Evolutionary conservation across 164 flowering plant genomes (phyloP).

Genomic region (Santalum album): DNA sequence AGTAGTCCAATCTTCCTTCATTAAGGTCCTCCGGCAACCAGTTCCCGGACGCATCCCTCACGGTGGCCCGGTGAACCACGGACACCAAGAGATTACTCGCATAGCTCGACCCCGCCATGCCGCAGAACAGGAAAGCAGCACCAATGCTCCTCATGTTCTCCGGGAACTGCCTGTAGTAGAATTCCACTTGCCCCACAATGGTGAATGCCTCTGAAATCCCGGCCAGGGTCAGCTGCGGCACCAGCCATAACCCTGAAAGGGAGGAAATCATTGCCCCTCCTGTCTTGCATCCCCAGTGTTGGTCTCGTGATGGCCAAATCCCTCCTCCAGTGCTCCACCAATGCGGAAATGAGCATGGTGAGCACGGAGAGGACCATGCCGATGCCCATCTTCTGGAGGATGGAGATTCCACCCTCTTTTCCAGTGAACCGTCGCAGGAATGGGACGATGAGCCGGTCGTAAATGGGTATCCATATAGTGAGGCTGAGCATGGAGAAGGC

Average conservation of each 20-base stretch:
- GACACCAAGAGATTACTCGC: constrained; percentile 33
- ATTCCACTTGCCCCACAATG: constrained; percentile 38
- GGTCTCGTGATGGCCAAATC: constrained; percentile 21
- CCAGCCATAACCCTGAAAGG: constrained; percentile 46
- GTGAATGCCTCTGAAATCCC: constrained; percentile 54
- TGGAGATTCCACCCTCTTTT: constrained; percentile 42
- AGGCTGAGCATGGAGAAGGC: constrained; percentile 40
- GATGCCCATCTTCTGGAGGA: constrained; percentile 49
- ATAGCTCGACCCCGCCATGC: constrained; percentile 37
- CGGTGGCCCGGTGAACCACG: constrained; percentile 14
- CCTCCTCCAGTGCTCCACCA: constrained; percentile 37
- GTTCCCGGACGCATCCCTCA: background rate
- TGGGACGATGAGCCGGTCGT: constrained; percentile 49
- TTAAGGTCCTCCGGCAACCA: constrained; percentile 42
- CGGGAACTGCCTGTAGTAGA: constrained; percentile 64
- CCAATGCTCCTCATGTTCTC: constrained; percentile 69
- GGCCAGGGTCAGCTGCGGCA: constrained; percentile 33
- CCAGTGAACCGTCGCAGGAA: constrained; percentile 22
- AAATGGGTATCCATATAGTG: constrained; percentile 54
- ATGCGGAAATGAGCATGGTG: constrained; percentile 30
- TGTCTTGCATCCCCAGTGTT: constrained; percentile 12
- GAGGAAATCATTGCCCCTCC: constrained; percentile 34
- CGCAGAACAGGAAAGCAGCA: constrained; percentile 28
- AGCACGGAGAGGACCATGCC: constrained; percentile 36
- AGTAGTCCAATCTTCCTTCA: constrained; percentile 45